Conservation (phyloP, 805 yeast species). For the Wickerhamiella azymoides region DNA sequence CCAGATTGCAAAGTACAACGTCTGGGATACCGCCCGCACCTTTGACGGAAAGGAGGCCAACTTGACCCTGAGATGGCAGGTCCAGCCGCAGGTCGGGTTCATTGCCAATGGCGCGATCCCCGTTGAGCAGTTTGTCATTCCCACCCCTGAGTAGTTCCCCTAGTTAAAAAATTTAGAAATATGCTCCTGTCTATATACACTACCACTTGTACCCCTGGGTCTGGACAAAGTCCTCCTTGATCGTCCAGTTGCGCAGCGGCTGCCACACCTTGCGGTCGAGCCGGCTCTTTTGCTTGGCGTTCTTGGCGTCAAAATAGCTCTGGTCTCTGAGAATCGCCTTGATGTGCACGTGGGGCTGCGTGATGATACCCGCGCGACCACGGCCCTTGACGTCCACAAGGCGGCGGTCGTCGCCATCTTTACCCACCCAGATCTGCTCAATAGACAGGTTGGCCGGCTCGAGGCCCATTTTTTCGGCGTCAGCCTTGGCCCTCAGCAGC, state of each 20-base stretch:
- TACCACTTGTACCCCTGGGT: conserved; percentile 26
- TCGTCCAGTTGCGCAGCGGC: conserved; percentile 25
- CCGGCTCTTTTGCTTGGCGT: conserved; percentile 33
- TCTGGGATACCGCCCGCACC: conserved; percentile 66
- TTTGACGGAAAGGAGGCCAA: conserved; percentile 46
- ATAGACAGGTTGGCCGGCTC: conserved; percentile 52
- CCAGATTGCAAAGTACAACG: conserved; percentile 59
- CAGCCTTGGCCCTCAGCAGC: conserved; percentile 56
- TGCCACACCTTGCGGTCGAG: conserved; percentile 39
- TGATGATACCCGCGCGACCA: conserved; percentile 72
- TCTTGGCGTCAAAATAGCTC: conserved; percentile 42
- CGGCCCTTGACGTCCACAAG: conserved; percentile 77
- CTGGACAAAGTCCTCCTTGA: conserved; percentile 26
- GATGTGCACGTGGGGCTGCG: conserved; percentile 67
- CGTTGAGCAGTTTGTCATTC: conserved; percentile 1
- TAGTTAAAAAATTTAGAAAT: too few species aligned
- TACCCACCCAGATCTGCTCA: conserved; percentile 79
- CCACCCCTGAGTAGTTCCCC: not conserved
- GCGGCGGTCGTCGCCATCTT: conserved; percentile 63
- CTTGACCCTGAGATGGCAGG: conserved; percentile 70
- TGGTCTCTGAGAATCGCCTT: conserved; percentile 60
- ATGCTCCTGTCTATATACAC: not conserved
- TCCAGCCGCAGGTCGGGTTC: conserved; percentile 85
- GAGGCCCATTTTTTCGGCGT: conserved; percentile 47
- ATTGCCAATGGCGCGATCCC: conserved; percentile 49